phyloP scores from a whole-genome alignment of 78 protist species.

The Neovahlkampfia damariscottae region DNA sequence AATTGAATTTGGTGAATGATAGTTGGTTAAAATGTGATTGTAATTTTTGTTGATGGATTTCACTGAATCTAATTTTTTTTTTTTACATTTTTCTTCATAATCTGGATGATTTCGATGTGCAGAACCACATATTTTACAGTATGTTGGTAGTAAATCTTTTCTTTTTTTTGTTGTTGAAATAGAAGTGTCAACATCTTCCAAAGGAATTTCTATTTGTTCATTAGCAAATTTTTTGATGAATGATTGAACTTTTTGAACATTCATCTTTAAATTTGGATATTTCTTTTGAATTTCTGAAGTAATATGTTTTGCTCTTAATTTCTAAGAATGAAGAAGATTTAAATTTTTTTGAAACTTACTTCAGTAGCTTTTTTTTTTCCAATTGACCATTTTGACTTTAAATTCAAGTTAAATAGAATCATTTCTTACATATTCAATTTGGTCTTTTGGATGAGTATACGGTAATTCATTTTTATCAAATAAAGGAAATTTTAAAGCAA shows the following conservation, averaged over 20 bases:
- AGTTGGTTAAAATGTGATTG: neutral
- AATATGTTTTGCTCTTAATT: no score
- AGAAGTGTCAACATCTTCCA: neutral
- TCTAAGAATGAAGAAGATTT: no score
- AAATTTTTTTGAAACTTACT: no score
- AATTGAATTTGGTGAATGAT: no score
- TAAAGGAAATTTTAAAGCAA: neutral
- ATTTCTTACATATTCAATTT: no score
- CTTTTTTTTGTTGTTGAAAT: neutral
- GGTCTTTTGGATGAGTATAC: neutral
- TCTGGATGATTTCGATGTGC: neutral
- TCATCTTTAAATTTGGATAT: neutral
- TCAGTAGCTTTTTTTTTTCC: neutral
- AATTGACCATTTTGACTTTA: neutral
- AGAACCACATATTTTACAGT: neutral
- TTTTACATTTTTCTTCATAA: neutral
- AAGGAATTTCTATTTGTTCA: neutral
- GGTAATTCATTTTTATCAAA: neutral
- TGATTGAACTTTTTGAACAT: neutral
- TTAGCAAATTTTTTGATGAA: neutral
- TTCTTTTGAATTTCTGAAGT: no score
- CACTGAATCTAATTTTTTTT: neutral
- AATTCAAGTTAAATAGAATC: no score
- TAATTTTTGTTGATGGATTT: neutral
- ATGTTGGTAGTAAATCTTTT: neutral